Percentiles rank a stretch among this genome's conserved stretches.
Evolutionary conservation across 257 asterid genomes (phyloP).

Genomic region (Solanum chilense): DNA sequence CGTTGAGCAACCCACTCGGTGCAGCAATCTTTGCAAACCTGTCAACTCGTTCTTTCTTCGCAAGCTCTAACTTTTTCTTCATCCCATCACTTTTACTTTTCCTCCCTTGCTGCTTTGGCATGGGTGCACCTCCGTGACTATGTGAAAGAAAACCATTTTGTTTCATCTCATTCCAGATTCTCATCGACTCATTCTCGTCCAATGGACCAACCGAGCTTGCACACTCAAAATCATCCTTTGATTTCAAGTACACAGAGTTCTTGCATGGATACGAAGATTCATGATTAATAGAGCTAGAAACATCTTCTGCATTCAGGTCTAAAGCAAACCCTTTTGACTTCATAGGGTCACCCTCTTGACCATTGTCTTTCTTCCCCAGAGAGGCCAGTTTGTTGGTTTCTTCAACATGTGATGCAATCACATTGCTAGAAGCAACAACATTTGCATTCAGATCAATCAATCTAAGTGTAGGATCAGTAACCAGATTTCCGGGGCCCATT

Average conservation of each 20-base stretch:
- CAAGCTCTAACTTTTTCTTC: constrained; percentile 66
- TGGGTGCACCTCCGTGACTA: constrained; percentile 31
- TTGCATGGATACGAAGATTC: constrained; percentile 28
- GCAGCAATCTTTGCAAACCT: constrained; percentile 86
- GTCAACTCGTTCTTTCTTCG: constrained; percentile 76
- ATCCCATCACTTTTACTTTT: constrained; percentile 38
- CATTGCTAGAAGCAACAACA: constrained; percentile 14
- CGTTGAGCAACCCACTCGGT: constrained; percentile 89
- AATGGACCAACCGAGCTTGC: constrained; percentile 66
- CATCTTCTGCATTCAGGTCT: constrained; percentile 58
- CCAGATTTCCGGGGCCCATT: background rate
- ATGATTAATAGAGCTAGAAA: constrained; percentile 37
- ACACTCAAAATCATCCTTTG: constrained; percentile 56
- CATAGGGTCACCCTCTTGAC: background rate
- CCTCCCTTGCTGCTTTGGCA: constrained; percentile 51
- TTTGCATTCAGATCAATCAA: constrained; percentile 48
- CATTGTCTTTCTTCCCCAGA: constrained; percentile 14
- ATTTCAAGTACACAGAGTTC: constrained; percentile 16
- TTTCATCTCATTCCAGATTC: constrained; percentile 77
- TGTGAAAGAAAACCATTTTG: constrained; percentile 63
- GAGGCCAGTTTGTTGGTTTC: constrained; percentile 10
- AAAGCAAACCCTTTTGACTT: constrained; percentile 36
- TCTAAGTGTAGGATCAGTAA: constrained; percentile 11
- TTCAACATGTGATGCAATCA: constrained; percentile 4
- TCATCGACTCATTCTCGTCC: constrained; percentile 51